Percentiles rank a stretch among this genome's conserved stretches.
These are phyloP conservation scores for Neopestalotiopsis sp. DNA, from an alignment of 2,329 filamentous ascomycete species.

Conservation along the genomic window DNA sequence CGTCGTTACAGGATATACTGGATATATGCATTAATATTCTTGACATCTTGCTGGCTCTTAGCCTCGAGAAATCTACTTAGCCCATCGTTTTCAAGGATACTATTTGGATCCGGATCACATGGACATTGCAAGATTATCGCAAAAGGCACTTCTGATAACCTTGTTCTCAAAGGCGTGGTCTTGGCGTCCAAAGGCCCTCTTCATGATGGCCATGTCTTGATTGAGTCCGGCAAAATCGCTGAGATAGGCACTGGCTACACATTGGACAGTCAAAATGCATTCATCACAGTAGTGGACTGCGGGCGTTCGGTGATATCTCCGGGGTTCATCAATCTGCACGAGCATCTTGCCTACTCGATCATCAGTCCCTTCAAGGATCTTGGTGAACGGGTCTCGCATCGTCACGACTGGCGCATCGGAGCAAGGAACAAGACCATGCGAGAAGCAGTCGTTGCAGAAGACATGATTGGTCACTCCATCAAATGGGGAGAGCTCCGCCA, in stretches of 20 bases:
- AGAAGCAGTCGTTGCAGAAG: slow-evolving; percentile 25
- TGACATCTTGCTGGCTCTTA: background rate
- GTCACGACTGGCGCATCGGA: slow-evolving; percentile 37
- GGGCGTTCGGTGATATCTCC: slow-evolving; percentile 32
- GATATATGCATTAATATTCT: background rate
- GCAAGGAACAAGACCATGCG: slow-evolving; percentile 27
- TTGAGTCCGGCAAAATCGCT: slow-evolving; percentile 31
- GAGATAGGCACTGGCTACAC: slow-evolving; percentile 24
- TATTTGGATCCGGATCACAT: background rate
- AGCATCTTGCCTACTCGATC: slow-evolving; percentile 34
- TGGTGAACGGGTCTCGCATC: slow-evolving; percentile 28
- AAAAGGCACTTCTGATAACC: slow-evolving; percentile 21
- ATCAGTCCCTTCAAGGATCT: slow-evolving; percentile 29
- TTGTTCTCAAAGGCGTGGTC: slow-evolving; percentile 46
- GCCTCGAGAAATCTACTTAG: background rate
- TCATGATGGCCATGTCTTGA: slow-evolving; percentile 28
- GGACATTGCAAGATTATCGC: slow-evolving; percentile 18
- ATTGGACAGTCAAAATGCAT: slow-evolving; percentile 2
- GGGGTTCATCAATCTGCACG: slow-evolving; percentile 36
- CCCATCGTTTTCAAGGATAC: background rate
- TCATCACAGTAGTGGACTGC: slow-evolving; percentile 30
- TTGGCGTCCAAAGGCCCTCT: slow-evolving; percentile 37
- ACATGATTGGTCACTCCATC: slow-evolving; percentile 25
- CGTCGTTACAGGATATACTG: background rate
- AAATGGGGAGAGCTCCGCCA: slow-evolving; percentile 36